Base-by-base conservation (phyloP, 352 stramenopile genomes). In the Globisporangium cystogenes region DNA sequence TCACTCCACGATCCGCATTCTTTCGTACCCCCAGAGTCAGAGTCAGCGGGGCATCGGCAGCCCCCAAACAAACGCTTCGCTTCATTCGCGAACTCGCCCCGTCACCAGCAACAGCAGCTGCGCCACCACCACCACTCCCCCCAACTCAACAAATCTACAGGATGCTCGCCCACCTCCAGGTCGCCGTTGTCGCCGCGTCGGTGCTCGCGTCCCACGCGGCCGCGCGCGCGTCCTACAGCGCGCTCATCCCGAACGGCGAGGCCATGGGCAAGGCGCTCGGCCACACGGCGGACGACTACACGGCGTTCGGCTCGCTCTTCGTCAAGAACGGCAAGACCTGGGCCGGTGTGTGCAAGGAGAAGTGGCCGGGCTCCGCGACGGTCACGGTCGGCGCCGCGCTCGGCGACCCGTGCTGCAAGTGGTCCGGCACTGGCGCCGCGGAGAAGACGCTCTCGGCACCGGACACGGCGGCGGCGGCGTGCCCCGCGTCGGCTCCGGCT, bases 361-460 rank as follows among this genome's bases (percentile, higher is more conserved):
- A 58, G 47, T 81, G 60, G 60, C 71, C 71, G 6, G 68, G 66
- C 29, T 33, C 29, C 27, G 55, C 68, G 20, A 64, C 59, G 12
- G 59, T 76, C 48, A 79, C 69, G 31, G 64, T 60, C 40, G 72
- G 72, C n/a, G 57, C 56, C 23, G 71, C 63, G 12, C 74, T 80
- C 60, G 72, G 72, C 7, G 72, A 82, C 61, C 72, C 72, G 56
- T 82, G 72, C 67, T 82, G 72, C 64, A 82, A 63, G n/a, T 82
- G 72, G 72, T 68, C 47, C 16, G 56, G 43, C 14, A 57, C 67
- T 27, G 64, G 55, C 12, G 70, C 40, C 4, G 58, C 72, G 20
- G 72, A 82, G 41, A 70, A 64, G 41, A 48, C 29, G 36, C 54
- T 79, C n/a, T 65, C 60, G 27, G 64, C 70, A 39, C 57, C 60